phyloP scores from a whole-genome alignment of 2,329 filamentous ascomycete genomes.

The Monosporascus ibericus region DNA sequence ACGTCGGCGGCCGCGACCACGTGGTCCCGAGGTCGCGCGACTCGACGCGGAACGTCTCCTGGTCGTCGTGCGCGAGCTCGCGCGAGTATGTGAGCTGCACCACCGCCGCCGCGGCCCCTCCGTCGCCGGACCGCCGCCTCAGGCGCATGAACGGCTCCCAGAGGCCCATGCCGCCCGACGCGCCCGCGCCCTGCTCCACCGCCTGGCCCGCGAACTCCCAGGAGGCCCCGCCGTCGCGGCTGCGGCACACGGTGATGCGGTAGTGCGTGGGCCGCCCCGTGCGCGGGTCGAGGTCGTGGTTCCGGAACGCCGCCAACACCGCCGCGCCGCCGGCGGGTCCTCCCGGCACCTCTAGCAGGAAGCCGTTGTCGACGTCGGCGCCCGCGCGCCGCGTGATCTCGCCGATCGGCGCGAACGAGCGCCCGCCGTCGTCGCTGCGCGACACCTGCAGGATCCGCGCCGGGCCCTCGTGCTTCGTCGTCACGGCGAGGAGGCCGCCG shows the following conservation, averaged over 20 bases:
- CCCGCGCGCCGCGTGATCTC: constrained; percentile 36
- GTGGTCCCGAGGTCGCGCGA: constrained; percentile 36
- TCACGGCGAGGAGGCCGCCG: constrained; percentile 38
- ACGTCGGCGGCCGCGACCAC: constrained; percentile 33
- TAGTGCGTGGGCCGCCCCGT: constrained; percentile 31
- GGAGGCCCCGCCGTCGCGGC: constrained; percentile 33
- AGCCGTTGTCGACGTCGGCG: constrained; percentile 41
- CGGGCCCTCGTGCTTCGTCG: constrained; percentile 32
- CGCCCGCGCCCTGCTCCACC: constrained; percentile 32
- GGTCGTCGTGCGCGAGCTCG: constrained; percentile 38
- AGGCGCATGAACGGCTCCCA: constrained; percentile 46
- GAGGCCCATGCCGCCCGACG: constrained; percentile 35
- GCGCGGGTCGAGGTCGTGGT: constrained; percentile 33
- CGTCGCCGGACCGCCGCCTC: constrained; percentile 22
- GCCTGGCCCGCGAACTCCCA: constrained; percentile 41
- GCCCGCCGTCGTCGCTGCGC: constrained; percentile 36
- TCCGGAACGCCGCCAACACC: constrained; percentile 42
- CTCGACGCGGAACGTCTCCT: constrained; percentile 42
- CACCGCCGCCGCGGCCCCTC: constrained; percentile 27
- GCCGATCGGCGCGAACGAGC: constrained; percentile 32
- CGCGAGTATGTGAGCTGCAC: constrained; percentile 40
- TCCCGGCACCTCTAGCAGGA: constrained; percentile 34
- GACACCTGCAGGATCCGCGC: constrained; percentile 35
- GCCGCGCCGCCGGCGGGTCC: constrained; percentile 9
- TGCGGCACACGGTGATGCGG: constrained; percentile 44